Percentiles rank a stretch among this genome's conserved stretches.
phyloP scores from a whole-genome alignment of 805 yeast species.

The Candida silvicultrix region DNA sequence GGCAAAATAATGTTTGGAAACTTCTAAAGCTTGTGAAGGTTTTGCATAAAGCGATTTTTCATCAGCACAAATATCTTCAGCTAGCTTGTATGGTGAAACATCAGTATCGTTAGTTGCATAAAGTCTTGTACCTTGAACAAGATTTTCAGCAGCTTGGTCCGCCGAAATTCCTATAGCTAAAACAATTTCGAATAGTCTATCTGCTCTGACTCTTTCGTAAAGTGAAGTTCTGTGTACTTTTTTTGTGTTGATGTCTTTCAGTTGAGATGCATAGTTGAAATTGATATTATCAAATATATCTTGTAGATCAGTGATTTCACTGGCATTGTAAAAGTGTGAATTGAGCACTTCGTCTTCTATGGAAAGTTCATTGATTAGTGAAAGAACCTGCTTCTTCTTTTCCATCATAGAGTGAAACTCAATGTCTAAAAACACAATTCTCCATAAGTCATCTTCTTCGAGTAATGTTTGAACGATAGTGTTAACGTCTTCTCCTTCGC shows the following conservation, averaged over 20 bases:
- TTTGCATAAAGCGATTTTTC: constrained; percentile 45
- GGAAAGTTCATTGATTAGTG: constrained; percentile 46
- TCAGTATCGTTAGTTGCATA: constrained; percentile 67
- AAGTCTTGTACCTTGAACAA: constrained; percentile 58
- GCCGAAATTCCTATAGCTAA: constrained; percentile 73
- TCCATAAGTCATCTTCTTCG: constrained; percentile 87
- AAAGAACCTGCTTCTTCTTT: constrained; percentile 58
- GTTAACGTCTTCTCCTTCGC: constrained; percentile 36
- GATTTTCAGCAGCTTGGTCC: constrained; percentile 76
- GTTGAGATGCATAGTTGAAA: constrained; percentile 50
- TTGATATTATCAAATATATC: constrained; percentile 81
- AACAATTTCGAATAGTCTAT: constrained; percentile 60
- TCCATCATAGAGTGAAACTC: constrained; percentile 82
- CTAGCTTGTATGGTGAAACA: constrained; percentile 53
- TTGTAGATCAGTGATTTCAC: constrained; percentile 71
- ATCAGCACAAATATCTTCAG: constrained; percentile 33
- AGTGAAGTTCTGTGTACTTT: constrained; percentile 40
- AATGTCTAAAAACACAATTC: constrained; percentile 77
- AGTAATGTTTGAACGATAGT: constrained; percentile 38
- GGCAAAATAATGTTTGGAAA: constrained; percentile 68
- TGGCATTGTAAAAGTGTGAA: constrained; percentile 50
- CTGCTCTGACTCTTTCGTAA: constrained; percentile 61
- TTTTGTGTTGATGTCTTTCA: constrained; percentile 28
- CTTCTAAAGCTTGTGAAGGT: constrained; percentile 56
- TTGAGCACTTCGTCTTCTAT: constrained; percentile 51